Evolutionary conservation across 169 alveolate genomes (phyloP).

Genomic region (Eimeria praecox): DNA sequence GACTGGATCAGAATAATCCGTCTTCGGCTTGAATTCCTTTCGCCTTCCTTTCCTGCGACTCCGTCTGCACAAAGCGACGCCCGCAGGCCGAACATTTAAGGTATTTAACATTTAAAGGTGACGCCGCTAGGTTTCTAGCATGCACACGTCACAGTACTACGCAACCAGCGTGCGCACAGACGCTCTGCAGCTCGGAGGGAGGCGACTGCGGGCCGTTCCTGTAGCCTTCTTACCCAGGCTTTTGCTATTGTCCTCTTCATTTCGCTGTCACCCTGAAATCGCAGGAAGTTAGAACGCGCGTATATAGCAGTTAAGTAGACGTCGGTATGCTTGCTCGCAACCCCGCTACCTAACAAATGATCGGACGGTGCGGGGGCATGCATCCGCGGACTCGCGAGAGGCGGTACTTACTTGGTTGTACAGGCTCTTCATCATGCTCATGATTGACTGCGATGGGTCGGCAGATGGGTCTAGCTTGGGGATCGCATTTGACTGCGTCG

Average conservation of each 20-base stretch:
- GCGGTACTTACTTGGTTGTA: constrained; percentile 22
- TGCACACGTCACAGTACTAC: background rate
- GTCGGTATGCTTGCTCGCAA: background rate
- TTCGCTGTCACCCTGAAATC: constrained; percentile 69
- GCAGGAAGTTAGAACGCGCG: background rate
- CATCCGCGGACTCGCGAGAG: background rate
- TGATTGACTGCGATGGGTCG: constrained; percentile 68
- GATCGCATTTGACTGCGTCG: constrained; percentile 18
- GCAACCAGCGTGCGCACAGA: too few relatives aligned
- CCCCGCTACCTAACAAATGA: background rate
- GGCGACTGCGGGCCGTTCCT: too few relatives aligned
- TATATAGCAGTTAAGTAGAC: background rate
- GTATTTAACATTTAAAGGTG: background rate
- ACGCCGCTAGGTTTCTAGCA: too few relatives aligned
- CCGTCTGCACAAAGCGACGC: constrained; percentile 47
- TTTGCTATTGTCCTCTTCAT: constrained; percentile 71
- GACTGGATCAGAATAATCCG: background rate
- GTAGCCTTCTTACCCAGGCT: constrained; percentile 59
- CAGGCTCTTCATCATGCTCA: constrained; percentile 69
- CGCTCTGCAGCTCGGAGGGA: too few relatives aligned
- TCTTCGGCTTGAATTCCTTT: background rate
- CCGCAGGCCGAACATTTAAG: background rate
- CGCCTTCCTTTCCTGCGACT: constrained; percentile 70
- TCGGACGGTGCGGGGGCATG: background rate
- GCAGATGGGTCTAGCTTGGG: constrained; percentile 57